These are phyloP conservation scores for Coemansia sp. DNA, from an alignment of 192 early-diverging fungal species.

Conservation along the genomic window DNA sequence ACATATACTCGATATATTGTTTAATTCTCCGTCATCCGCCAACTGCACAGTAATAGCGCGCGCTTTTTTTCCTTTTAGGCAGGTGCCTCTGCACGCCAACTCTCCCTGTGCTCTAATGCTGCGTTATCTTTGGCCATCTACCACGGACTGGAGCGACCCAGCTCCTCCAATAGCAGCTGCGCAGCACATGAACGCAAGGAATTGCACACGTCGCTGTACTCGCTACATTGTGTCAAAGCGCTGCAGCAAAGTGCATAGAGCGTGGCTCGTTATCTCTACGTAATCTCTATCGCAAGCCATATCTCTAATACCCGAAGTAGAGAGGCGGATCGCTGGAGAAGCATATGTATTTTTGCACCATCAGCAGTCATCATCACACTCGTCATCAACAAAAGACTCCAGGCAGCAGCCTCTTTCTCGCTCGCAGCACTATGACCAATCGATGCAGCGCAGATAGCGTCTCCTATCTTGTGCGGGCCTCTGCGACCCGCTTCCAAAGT, in stretches of 20 bases:
- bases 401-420: not conserved
- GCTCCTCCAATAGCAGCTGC: too few relatives aligned
- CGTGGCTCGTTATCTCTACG: not conserved
- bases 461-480: not conserved
- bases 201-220: too few relatives aligned
- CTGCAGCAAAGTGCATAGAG: too few relatives aligned
- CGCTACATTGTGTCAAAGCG: too few relatives aligned
- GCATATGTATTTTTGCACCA: too few relatives aligned
- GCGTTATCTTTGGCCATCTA: too few relatives aligned
- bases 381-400: not conserved
- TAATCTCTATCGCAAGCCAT: not conserved
- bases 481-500: not conserved
- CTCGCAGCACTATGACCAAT: not conserved
- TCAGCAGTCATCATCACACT: not conserved
- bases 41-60: too few relatives aligned
- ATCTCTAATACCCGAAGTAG: not conserved
- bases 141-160: too few relatives aligned
- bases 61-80: too few relatives aligned
- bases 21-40: not conserved
- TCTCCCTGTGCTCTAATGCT: too few relatives aligned
- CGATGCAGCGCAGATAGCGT: constrained; percentile 1
- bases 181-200: too few relatives aligned
- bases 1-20: not conserved
- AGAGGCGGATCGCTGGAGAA: too few relatives aligned
- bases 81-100: not conserved